A percentile compares a stretch with the other conserved stretches of the same genome.
These are phyloP conservation scores for Yarrowia keelungensis DNA, from an alignment of 805 yeast species.

Conservation along the genomic window DNA sequence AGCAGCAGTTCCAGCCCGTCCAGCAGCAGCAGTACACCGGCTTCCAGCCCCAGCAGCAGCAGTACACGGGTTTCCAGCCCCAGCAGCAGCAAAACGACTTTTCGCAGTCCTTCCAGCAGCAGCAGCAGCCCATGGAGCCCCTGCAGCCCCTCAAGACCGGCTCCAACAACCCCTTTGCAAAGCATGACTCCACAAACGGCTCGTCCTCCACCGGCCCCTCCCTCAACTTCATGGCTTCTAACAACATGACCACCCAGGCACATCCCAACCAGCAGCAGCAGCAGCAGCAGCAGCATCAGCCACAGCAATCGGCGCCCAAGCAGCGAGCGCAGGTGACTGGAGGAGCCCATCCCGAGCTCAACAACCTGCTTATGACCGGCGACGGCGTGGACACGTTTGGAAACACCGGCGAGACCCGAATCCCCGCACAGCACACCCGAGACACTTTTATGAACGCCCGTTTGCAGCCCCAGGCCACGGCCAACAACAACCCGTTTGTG, in stretches of 20 bases:
- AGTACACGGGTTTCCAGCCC: constrained; percentile 55
- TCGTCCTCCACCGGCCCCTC: constrained; percentile 34
- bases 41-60: constrained; percentile 54
- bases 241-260: constrained; percentile 29
- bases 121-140: constrained; percentile 67
- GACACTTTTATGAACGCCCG: constrained; percentile 88
- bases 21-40: constrained; percentile 53
- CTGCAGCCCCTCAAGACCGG: constrained; percentile 70
- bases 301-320: constrained; percentile 45
- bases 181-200: constrained; percentile 38
- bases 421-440: constrained; percentile 91
- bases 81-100: constrained; percentile 62
- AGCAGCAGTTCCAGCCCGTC: constrained; percentile 58
- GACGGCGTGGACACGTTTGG: constrained; percentile 95
- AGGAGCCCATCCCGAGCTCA: constrained; percentile 60
- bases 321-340: constrained; percentile 43
- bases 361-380: constrained; percentile 79
- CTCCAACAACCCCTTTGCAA: constrained; percentile 80
- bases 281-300: constrained; percentile 49
- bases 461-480: constrained; percentile 46
- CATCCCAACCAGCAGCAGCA: constrained; percentile 40
- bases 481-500: constrained; percentile 62
- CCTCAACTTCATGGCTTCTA: constrained; percentile 34
- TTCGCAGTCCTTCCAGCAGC: constrained; percentile 69
- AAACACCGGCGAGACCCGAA: constrained; percentile 79